Base-by-base conservation (phyloP, 2,329 filamentous ascomycete species). In the Aspergillus novoparasiticus region DNA sequence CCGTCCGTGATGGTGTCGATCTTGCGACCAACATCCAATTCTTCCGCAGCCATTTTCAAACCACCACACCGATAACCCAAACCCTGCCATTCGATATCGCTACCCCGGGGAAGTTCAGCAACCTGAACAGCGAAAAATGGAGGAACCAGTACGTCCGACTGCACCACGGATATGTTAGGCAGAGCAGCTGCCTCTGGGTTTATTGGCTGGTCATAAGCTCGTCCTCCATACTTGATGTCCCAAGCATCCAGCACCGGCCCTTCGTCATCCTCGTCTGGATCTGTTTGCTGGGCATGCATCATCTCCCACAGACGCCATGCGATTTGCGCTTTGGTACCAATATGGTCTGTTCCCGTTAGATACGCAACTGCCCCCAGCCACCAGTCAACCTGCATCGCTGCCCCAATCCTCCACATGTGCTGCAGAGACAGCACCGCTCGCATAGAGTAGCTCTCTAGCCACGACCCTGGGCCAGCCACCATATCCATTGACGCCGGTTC, bases 11-110 rank as follows among this genome's bases (percentile, higher is more conserved):
- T 71, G 26, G 69, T 71, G 41, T 68, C 66, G 19, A 65, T 66
- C 46, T 66, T 68, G 23, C 62, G 67, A 61, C 67, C 61, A 26
- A 56, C 59, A 28, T 67, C 62, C 26, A 57, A 63, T 11, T 60
- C 51, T n/a, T 68, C 58, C 34, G 66, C 59, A 6, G 58, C 57
- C 21, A 77, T 48, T 12, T 63, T 68, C 57, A 77, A 55, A 23
- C 70, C 67, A 19, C 78, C 63, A 32, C 77, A 76, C 14, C 78
- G 76, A 8, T 90, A 76, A 0, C 92, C 91, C 3, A 87, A 73
- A 62, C 90, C 89, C 69, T 92, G 90, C 94, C 94, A 99, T 80
- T 99, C 95, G 12, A 97, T 87, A 43, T 83, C 83, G 32, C 90
- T 90, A 19, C 81, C 83, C 23, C 92, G 86, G 1, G 95, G 95